Evolutionary conservation across 2,329 filamentous ascomycete genomes (phyloP).

Genomic region (Lachnellula hyalina): DNA sequence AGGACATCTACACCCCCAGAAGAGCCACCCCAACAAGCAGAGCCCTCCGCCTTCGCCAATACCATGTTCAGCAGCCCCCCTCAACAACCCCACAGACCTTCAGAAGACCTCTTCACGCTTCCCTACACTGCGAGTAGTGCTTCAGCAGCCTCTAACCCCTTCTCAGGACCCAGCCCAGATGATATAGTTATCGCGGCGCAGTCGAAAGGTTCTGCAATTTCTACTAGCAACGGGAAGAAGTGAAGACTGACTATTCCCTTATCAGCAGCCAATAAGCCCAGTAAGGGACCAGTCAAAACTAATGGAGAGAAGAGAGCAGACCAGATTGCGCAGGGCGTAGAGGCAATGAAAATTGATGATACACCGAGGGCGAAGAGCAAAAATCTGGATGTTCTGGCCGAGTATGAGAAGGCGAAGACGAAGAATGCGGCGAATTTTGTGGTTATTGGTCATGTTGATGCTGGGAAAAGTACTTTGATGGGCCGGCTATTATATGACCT

Average conservation of each 20-base stretch:
- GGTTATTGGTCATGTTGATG: conserved; percentile 93
- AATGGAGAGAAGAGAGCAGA: conserved; percentile 37
- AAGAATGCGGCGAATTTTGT: conserved; percentile 89
- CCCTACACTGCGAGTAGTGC: conserved; percentile 34
- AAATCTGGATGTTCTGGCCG: conserved; percentile 77
- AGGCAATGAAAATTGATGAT: conserved; percentile 44
- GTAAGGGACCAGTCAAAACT: conserved; percentile 34
- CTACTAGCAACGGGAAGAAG: conserved; percentile 23
- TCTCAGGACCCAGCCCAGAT: conserved; percentile 84
- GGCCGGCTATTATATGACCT: conserved; percentile 86
- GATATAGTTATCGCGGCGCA: conserved; percentile 84
- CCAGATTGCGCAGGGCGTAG: conserved; percentile 42
- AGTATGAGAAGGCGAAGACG: conserved; percentile 67
- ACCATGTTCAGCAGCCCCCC: conserved; percentile 38
- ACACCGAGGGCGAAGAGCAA: conserved; percentile 61
- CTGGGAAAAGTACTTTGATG: conserved; percentile 97
- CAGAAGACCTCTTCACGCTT: conserved; percentile 31
- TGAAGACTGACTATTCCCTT: conserved; percentile 33
- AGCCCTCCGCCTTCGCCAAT: conserved; percentile 36
- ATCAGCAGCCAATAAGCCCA: conserved; percentile 38
- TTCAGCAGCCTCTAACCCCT: conserved; percentile 52
- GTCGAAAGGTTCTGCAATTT: conserved; percentile 68
- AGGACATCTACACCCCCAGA: conserved; percentile 5
- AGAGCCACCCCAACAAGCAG: conserved; percentile 23
- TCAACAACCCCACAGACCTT: conserved; percentile 10